Evolutionary conservation across 139 green algal species (phyloP).

Genomic region (Chlamydomonas schloesseri): DNA sequence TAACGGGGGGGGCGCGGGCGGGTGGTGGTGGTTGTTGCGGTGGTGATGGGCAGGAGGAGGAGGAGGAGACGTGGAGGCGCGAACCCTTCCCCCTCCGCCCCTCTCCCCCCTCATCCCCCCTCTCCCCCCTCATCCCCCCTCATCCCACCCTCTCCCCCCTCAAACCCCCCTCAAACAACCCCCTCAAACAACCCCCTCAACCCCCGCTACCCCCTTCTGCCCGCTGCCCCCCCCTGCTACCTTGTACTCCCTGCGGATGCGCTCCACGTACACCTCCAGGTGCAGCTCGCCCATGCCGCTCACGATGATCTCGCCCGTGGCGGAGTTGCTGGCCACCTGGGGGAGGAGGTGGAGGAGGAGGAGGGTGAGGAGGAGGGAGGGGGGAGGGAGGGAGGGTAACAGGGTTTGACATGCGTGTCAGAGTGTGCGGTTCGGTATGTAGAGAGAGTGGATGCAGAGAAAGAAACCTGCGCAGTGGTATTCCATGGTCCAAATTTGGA

Average conservation of each 20-base stretch:
- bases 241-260: slow-evolving; percentile 98
- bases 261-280: slow-evolving; percentile 98
- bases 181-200: not conserved
- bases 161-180: too few relatives aligned
- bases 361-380: not conserved
- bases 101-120: not conserved
- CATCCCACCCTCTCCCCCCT: not conserved
- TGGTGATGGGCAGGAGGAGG: not conserved
- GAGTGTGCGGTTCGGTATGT: not conserved
- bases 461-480: too few relatives aligned
- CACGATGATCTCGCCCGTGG: slow-evolving; percentile 92
- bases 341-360: not conserved
- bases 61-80: not conserved
- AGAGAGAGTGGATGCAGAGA: too few relatives aligned
- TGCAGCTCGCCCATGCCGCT: slow-evolving; percentile 98
- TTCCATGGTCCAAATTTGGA: too few relatives aligned
- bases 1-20: not conserved
- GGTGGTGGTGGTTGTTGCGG: not conserved
- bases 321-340: slow-evolving; percentile 73
- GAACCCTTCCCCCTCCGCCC: too few relatives aligned
- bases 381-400: not conserved
- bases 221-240: slow-evolving; percentile 48
- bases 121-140: not conserved
- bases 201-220: too few relatives aligned
- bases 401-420: not conserved